Percentiles rank a stretch among this genome's conserved stretches.
phyloP scores from a whole-genome alignment of 1,284 basidiomycete species.

The Macrocybe sp. region DNA sequence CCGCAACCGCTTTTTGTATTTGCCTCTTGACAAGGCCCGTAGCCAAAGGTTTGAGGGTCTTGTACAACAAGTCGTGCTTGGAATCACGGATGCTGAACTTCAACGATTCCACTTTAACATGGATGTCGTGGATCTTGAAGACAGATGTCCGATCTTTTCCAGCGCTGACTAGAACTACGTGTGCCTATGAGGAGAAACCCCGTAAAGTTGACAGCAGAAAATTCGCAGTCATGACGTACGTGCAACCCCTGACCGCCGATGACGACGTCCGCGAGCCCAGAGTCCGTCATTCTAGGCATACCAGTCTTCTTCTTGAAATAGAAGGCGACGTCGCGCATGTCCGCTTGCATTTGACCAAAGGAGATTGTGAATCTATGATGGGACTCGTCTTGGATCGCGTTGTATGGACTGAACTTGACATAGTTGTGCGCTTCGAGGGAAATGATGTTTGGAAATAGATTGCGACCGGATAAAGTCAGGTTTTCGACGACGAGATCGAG shows the following conservation, averaged over 20 bases:
- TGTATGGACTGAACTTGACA: constrained; percentile 80
- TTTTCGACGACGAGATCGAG: constrained; percentile 93
- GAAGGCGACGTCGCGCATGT: constrained; percentile 90
- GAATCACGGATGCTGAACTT: constrained; percentile 90
- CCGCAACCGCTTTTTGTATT: constrained; percentile 79
- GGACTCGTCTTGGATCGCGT: constrained; percentile 48
- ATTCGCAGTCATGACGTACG: constrained; percentile 24
- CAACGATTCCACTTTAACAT: constrained; percentile 80
- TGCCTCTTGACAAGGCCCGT: constrained; percentile 87
- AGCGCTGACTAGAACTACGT: constrained; percentile 60
- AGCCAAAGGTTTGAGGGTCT: constrained; percentile 71
- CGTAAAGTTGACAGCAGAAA: constrained; percentile 4
- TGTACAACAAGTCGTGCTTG: constrained; percentile 92
- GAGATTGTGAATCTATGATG: constrained; percentile 71
- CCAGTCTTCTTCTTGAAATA: constrained; percentile 79
- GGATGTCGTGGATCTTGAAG: constrained; percentile 75
- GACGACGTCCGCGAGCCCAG: constrained; percentile 89
- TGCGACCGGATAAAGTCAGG: constrained; percentile 81
- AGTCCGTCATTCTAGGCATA: constrained; percentile 79
- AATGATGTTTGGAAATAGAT: constrained; percentile 80
- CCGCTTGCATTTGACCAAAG: constrained; percentile 88
- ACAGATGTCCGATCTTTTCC: constrained; percentile 64
- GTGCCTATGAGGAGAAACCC: constrained; percentile 29
- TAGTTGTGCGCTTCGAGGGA: constrained; percentile 81
- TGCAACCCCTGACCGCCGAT: constrained; percentile 78